A percentile compares a stretch with the other conserved stretches of the same genome.
Evolutionary conservation across 2,329 filamentous ascomycete genomes (phyloP).

Genomic region (Aureobasidium melanogenum): DNA sequence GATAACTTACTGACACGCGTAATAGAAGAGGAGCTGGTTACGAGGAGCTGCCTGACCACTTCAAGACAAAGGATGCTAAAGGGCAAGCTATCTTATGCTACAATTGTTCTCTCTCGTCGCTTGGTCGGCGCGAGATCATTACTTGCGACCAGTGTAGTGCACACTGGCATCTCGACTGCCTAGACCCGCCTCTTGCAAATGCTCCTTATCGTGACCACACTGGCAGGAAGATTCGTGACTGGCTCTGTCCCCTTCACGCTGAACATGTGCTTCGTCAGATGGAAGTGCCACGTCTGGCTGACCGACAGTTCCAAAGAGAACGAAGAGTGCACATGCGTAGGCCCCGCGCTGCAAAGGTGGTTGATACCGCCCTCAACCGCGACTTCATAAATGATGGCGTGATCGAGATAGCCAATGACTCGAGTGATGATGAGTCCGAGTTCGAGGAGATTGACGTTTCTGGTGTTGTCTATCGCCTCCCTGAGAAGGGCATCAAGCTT

Average conservation of each 20-base stretch:
- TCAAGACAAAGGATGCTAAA: slow-evolving; percentile 51
- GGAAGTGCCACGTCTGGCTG: slow-evolving; percentile 28
- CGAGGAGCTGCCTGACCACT: slow-evolving; percentile 35
- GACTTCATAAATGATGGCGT: slow-evolving; percentile 49
- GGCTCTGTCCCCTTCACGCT: slow-evolving; percentile 82
- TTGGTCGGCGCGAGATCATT: slow-evolving; percentile 63
- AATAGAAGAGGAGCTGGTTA: slow-evolving; percentile 28
- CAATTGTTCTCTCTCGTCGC: slow-evolving; percentile 59
- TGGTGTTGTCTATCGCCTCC: slow-evolving; percentile 35
- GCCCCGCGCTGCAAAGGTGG: slow-evolving; percentile 39
- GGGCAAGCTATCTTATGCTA: slow-evolving; percentile 71
- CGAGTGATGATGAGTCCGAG: slow-evolving; percentile 35
- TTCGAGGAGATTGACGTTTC: slow-evolving; percentile 34
- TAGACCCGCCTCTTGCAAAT: slow-evolving; percentile 72
- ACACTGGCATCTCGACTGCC: slow-evolving; percentile 87
- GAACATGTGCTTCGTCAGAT: slow-evolving; percentile 62
- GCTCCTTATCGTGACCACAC: slow-evolving; percentile 53
- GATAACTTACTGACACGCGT: neutral
- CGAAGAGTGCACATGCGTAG: slow-evolving; percentile 39
- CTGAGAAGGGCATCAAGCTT: slow-evolving; percentile 38
- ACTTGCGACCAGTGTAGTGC: slow-evolving; percentile 75
- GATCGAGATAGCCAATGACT: slow-evolving; percentile 36
- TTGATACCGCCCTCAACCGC: slow-evolving; percentile 45
- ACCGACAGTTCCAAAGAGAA: slow-evolving; percentile 8
- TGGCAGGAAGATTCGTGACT: slow-evolving; percentile 56